Percentiles rank a stretch among this genome's conserved stretches.
These are phyloP conservation scores for Populus nigra DNA, from an alignment of 345 rosid species.

Conservation along the genomic window DNA sequence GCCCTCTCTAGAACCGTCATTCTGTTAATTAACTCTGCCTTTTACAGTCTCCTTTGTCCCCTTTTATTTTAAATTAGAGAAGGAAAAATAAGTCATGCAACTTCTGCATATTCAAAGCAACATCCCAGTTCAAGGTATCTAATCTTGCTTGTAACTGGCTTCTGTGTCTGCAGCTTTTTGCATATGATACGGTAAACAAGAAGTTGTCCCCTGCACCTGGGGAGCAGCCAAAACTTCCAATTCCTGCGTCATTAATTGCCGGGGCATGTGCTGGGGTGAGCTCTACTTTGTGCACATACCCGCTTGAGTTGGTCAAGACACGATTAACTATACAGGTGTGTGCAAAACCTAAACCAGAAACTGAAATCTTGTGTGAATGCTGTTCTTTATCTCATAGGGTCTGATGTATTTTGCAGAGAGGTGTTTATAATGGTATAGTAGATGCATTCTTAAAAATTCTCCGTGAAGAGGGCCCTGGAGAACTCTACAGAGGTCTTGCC, in stretches of 20 bases:
- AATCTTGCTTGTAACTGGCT: not conserved
- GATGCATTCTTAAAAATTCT: slow-evolving; percentile 79
- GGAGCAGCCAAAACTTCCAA: slow-evolving; percentile 58
- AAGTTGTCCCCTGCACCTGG: slow-evolving; percentile 61
- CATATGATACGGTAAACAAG: slow-evolving; percentile 84
- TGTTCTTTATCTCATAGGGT: not conserved
- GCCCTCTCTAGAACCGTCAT: not conserved
- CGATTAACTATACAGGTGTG: slow-evolving; percentile 87
- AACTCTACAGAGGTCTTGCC: slow-evolving; percentile 88
- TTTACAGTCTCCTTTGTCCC: not conserved
- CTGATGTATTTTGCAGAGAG: slow-evolving; percentile 55
- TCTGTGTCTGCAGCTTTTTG: slow-evolving; percentile 63
- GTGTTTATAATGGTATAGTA: slow-evolving; percentile 63
- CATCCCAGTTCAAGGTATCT: not conserved
- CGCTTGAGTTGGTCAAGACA: slow-evolving; percentile 88
- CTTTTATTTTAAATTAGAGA: not conserved
- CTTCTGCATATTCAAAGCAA: not conserved
- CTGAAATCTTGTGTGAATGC: not conserved
- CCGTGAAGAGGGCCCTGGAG: slow-evolving; percentile 75
- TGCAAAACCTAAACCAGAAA: not conserved
- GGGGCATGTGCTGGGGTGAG: slow-evolving; percentile 99
- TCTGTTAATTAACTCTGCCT: not conserved
- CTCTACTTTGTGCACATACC: slow-evolving; percentile 87
- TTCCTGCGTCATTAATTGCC: slow-evolving; percentile 84
- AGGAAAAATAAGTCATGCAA: not conserved